Conservation (phyloP, 2,329 filamentous ascomycete genomes). For the Nothophaeocryptopus gaeumannii region DNA sequence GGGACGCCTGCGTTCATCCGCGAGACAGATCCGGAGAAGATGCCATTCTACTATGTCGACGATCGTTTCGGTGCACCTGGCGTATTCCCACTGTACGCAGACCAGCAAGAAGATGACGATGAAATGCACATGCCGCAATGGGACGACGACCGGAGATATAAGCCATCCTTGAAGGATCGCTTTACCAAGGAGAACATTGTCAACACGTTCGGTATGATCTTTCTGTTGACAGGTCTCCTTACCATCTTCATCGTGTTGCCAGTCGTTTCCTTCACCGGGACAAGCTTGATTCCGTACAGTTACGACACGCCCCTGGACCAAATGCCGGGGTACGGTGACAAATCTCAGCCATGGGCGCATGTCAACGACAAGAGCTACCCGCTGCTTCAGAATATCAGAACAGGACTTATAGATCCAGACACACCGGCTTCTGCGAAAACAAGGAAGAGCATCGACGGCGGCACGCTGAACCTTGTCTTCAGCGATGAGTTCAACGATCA, state of each 20-base stretch:
- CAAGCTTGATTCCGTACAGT: constrained; percentile 39
- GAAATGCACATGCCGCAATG: constrained; percentile 53
- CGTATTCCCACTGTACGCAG: constrained; percentile 47
- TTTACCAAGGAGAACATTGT: constrained; percentile 44
- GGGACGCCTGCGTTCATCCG: constrained; percentile 30
- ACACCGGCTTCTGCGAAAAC: constrained; percentile 49
- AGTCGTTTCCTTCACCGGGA: constrained; percentile 46
- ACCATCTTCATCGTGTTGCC: constrained; percentile 53
- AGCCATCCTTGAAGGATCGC: constrained; percentile 44
- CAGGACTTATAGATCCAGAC: constrained; percentile 51
- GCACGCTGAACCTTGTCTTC: constrained; percentile 51
- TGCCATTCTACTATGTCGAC: constrained; percentile 43
- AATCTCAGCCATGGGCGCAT: constrained; percentile 42
- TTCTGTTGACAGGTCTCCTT: constrained; percentile 49
- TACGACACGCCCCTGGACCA: constrained; percentile 42
- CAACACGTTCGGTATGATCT: constrained; percentile 42
- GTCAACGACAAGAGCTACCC: constrained; percentile 50
- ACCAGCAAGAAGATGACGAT: constrained; percentile 54
- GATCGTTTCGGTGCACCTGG: constrained; percentile 47
- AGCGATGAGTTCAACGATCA: constrained; percentile 57
- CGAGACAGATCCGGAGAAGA: constrained; percentile 36
- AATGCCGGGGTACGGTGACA: constrained; percentile 33
- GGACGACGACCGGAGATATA: constrained; percentile 48
- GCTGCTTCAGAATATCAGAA: constrained; percentile 49
- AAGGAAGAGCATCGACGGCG: constrained; percentile 46